Evolutionary conservation across 148 eudicot species (phyloP).

Genomic region (Linanthus parryae): DNA sequence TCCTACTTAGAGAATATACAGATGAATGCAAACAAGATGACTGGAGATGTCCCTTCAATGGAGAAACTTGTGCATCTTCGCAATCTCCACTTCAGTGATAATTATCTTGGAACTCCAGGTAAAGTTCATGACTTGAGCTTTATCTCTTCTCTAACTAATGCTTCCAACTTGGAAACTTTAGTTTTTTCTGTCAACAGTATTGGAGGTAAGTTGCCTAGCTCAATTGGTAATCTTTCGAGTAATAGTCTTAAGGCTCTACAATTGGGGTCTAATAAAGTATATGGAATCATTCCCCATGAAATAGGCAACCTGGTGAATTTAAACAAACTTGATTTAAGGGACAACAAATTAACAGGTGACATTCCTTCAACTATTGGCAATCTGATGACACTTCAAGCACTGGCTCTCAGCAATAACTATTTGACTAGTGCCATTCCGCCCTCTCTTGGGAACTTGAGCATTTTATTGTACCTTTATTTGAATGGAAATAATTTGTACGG

Average conservation of each 20-base stretch:
- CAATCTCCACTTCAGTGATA: constrained; percentile 39
- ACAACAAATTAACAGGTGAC: constrained; percentile 20
- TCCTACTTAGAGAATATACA: constrained; percentile 34
- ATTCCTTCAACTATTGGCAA: constrained; percentile 29
- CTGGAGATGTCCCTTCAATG: constrained; percentile 47
- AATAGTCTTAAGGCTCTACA: constrained; percentile 28
- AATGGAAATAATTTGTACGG: constrained; percentile 28
- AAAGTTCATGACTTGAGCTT: constrained; percentile 31
- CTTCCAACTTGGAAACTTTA: constrained; percentile 30
- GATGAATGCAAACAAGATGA: constrained; percentile 34
- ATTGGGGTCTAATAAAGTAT: constrained; percentile 29
- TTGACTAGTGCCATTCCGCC: constrained; percentile 29
- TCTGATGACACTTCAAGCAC: constrained; percentile 18
- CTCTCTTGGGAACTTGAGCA: constrained; percentile 23
- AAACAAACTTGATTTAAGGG: constrained; percentile 14
- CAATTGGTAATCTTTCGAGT: constrained; percentile 51
- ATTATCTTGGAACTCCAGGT: constrained; percentile 29
- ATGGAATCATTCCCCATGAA: constrained; percentile 25
- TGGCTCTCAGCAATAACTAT: constrained; percentile 26
- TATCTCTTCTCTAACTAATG: constrained; percentile 27
- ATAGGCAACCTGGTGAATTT: constrained; percentile 19
- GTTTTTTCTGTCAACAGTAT: constrained; percentile 32
- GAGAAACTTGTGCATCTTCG: constrained; percentile 36
- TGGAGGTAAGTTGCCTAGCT: constrained; percentile 38
- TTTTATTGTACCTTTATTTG: constrained; percentile 24